Evolutionary conservation across 257 asterid genomes (phyloP), one percentile per base, ranked within the genome.

Genomic region (Salvia splendens): DNA sequence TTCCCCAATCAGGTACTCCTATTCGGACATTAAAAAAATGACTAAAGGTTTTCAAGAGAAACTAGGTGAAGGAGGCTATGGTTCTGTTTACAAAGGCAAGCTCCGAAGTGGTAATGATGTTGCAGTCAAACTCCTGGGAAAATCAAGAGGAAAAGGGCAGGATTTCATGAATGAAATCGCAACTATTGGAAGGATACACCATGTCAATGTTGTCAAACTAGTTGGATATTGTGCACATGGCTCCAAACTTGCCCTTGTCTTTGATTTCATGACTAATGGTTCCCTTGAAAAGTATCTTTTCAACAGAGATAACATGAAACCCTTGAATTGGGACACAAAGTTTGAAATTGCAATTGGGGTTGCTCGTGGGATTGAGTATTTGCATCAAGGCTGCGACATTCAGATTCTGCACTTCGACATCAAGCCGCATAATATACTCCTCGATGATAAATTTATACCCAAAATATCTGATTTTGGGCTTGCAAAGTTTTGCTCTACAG

Each of bases 81-180:
- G 79, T 38, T 40, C 64, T 11, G 70, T 80, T 15, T 76, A 72
- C 43, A 76, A 76, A 69, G 84, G 79, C 32, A 76, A 43, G 46
- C 79, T 76, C 12, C 69, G 60, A 46, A 69, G 84, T 12, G 81
- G 84, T 5, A 43, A 14, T 32, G 45, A 71, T 41, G 74, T 64
- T 2, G 81, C 81, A 2, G 81, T 76, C 14, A 80, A 80, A 48
- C 8, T 80, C 9, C 60, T 80, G 2, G 24, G n/a, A 1, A 70
- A 73, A 16, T 24, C 70, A 0, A 54, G 41, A 9, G 41, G 54
- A 1, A 47, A 14, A 4, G 77, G 75, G 0, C 67, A 76, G 45
- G 84, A 79, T 8, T 75, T 79, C 49, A 75, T 75, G 28, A 79
- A 72, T 53, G 81, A 79, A 68, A 77, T 75, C 3, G 71, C 76